A percentile compares a stretch with the other conserved stretches of the same genome.
Evolutionary conservation across 148 eudicot genomes (phyloP).

Genomic region (Rhododendron simsii): DNA sequence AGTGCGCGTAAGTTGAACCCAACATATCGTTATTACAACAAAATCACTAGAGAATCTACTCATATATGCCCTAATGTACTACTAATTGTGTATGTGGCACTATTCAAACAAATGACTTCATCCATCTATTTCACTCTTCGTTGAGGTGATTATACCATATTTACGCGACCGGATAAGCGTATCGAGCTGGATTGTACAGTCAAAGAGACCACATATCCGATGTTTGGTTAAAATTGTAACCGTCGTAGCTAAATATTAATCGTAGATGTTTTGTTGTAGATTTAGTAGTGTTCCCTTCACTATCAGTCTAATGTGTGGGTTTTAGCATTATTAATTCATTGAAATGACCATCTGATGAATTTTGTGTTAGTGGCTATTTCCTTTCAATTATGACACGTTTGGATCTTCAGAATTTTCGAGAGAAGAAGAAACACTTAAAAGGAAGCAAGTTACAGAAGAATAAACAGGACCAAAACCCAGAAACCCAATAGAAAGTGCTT

Average conservation of each 20-base stretch:
- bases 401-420: background rate
- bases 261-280: no score
- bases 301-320: background rate
- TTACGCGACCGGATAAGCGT: background rate
- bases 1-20: background rate
- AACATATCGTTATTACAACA: background rate
- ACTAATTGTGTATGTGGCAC: no score
- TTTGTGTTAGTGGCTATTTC: background rate
- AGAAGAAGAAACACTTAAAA: background rate
- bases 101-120: background rate
- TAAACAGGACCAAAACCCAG: background rate
- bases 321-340: background rate
- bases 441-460: background rate
- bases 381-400: background rate
- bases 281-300: background rate
- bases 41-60: background rate
- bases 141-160: background rate
- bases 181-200: background rate
- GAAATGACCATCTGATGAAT: background rate
- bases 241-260: background rate
- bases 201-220: background rate
- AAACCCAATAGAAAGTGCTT: background rate
- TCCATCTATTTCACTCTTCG: no score
- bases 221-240: background rate
- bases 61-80: background rate